These are phyloP conservation scores for Yamadazyma mexicana DNA, from an alignment of 1,139 yeast species.

Conservation along the genomic window DNA sequence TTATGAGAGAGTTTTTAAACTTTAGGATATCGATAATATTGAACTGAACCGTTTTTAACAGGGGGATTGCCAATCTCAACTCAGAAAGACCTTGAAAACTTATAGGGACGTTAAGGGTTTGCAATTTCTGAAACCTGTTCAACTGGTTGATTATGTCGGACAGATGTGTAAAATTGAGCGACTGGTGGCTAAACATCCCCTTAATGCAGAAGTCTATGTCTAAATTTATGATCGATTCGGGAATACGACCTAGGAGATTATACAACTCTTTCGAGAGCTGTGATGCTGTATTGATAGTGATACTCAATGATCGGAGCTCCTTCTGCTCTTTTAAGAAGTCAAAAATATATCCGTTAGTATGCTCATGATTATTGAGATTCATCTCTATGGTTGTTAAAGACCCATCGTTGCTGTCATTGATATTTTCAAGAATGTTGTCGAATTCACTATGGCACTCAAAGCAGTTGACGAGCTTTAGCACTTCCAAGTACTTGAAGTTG, in stretches of 20 bases:
- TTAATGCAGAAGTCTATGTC: slow-evolving; percentile 8
- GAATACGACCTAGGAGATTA: slow-evolving; percentile 10
- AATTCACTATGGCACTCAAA: slow-evolving; percentile 13
- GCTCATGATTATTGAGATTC: slow-evolving; percentile 20
- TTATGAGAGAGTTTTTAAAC: slow-evolving; percentile 10
- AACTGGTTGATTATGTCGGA: slow-evolving; percentile 3
- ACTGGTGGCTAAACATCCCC: slow-evolving; percentile 5
- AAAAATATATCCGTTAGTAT: slow-evolving; percentile 15
- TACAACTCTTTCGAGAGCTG: slow-evolving; percentile 14
- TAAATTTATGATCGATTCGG: slow-evolving; percentile 3
- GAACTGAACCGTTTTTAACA: slow-evolving; percentile 6
- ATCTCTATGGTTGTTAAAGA: slow-evolving; percentile 15
- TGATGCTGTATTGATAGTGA: slow-evolving; percentile 18
- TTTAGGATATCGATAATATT: slow-evolving; percentile 9
- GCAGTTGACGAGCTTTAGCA: slow-evolving; percentile 22
- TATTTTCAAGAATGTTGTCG: slow-evolving; percentile 6
- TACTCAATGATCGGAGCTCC: slow-evolving; percentile 14
- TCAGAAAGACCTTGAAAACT: slow-evolving; percentile 36
- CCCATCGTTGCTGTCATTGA: slow-evolving; percentile 15
- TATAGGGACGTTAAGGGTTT: slow-evolving; percentile 28
- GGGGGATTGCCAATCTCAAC: slow-evolving; percentile 10
- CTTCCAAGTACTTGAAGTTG: slow-evolving; percentile 16
- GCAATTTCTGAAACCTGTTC: slow-evolving; percentile 7
- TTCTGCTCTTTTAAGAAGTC: slow-evolving; percentile 11
- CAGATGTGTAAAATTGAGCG: slow-evolving; percentile 4